These are phyloP conservation scores for Castanea mollissima DNA, from an alignment of 306 rosid species.

Conservation along the genomic window DNA sequence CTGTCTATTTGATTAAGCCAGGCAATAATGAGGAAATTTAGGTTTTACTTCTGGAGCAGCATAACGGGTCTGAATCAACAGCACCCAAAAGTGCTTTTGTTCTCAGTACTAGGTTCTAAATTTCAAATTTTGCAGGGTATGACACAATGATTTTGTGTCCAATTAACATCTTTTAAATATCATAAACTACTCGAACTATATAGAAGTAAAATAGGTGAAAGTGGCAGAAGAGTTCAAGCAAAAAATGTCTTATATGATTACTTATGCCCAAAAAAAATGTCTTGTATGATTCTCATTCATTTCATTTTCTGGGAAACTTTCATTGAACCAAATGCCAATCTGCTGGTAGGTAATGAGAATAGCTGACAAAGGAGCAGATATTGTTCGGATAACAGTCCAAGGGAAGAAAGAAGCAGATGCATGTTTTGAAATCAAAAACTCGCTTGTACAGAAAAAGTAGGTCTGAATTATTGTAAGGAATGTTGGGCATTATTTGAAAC, in stretches of 20 bases:
- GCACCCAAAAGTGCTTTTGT: neutral
- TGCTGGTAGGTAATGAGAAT: conserved; percentile 81
- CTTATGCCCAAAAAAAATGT: neutral
- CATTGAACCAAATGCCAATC: conserved; percentile 21
- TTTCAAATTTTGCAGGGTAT: neutral
- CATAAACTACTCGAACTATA: neutral
- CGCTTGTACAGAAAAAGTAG: conserved; percentile 94
- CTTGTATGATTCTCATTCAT: neutral
- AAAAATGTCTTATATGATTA: neutral
- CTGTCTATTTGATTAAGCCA: neutral
- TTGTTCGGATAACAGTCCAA: conserved; percentile 93
- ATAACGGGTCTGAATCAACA: neutral
- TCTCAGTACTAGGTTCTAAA: neutral
- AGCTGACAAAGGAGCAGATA: conserved; percentile 91
- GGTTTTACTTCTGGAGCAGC: neutral
- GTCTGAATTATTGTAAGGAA: conserved; percentile 19
- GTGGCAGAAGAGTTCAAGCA: neutral
- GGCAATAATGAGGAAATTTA: neutral
- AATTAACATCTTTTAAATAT: neutral
- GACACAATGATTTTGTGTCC: neutral
- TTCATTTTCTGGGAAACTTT: neutral
- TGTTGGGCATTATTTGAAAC: conserved; percentile 17
- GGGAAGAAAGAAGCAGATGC: conserved; percentile 99
- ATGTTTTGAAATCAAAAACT: conserved; percentile 82
- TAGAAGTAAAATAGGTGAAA: neutral